phyloP scores from a whole-genome alignment of 192 early-diverging fungal genomes.

The Backusella australiensis region DNA sequence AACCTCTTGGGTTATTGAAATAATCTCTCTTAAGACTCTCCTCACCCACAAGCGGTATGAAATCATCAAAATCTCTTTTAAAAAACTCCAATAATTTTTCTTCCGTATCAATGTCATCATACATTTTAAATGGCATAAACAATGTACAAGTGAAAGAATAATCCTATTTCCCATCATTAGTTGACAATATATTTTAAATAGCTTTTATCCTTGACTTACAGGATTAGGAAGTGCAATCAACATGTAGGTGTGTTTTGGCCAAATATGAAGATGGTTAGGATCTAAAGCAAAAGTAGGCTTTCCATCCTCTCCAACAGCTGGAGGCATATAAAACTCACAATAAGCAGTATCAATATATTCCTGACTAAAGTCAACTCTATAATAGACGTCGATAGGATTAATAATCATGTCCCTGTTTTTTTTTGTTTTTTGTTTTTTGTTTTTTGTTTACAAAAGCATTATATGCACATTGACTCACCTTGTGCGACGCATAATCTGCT shows the following conservation, averaged over 20 bases:
- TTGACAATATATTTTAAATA: background rate
- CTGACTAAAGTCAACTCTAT: slow-evolving; percentile 81
- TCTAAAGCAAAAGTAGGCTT: slow-evolving; percentile 76
- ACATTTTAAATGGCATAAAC: slow-evolving; percentile 91
- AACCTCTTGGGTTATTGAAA: slow-evolving; percentile 80
- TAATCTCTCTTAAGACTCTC: slow-evolving; percentile 72
- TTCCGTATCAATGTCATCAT: slow-evolving; percentile 66
- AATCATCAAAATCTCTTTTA: slow-evolving; percentile 70
- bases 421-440: background rate
- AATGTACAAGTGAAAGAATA: slow-evolving; percentile 94
- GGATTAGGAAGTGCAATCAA: slow-evolving; percentile 96
- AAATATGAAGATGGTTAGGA: slow-evolving; percentile 94
- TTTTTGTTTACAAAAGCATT: background rate
- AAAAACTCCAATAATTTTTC: slow-evolving; percentile 71
- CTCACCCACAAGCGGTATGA: slow-evolving; percentile 74
- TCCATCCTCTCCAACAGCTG: slow-evolving; percentile 53
- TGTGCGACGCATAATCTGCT: slow-evolving; percentile 74
- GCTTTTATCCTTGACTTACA: slow-evolving; percentile 36
- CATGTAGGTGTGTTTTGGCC: slow-evolving; percentile 96
- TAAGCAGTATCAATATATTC: slow-evolving; percentile 90
- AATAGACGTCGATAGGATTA: background rate
- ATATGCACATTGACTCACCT: slow-evolving; percentile 42
- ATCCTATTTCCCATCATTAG: slow-evolving; percentile 49
- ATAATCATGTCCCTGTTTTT: background rate
- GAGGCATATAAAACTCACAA: slow-evolving; percentile 88